phyloP scores from a whole-genome alignment of 2,329 filamentous ascomycete species.

The Sporothrix pallida region DNA sequence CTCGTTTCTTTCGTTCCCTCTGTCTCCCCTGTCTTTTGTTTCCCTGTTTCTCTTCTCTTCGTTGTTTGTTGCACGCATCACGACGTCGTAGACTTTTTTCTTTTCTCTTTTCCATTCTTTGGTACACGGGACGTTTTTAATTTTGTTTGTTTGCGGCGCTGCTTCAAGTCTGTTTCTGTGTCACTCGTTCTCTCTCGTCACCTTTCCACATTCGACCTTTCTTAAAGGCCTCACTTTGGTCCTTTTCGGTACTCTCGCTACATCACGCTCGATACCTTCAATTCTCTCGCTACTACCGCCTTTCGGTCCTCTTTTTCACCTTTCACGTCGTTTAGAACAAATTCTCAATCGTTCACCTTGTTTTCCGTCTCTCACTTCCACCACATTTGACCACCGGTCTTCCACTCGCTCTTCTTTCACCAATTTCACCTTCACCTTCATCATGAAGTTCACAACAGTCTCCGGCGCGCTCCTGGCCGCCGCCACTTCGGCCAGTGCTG shows the following conservation, averaged over 20 bases:
- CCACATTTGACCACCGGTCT: not conserved
- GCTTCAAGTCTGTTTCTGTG: slow-evolving; percentile 6
- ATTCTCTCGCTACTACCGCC: not conserved
- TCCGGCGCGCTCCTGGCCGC: slow-evolving; percentile 47
- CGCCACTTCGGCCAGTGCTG: slow-evolving; percentile 34
- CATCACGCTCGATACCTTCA: not conserved
- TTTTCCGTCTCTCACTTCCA: not conserved
- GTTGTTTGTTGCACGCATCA: slow-evolving; percentile 21
- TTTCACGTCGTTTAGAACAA: not conserved
- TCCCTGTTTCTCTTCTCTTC: not conserved
- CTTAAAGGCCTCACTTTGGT: not conserved
- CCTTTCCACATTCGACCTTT: slow-evolving; percentile 8
- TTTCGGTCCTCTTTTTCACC: not conserved
- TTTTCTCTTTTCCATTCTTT: not conserved
- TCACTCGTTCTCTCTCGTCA: slow-evolving; percentile 22
- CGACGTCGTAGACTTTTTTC: not conserved
- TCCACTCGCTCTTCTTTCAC: not conserved
- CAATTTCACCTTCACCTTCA: slow-evolving; percentile 10
- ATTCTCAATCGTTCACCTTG: not conserved
- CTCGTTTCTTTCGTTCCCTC: not conserved
- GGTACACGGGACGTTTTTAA: not conserved
- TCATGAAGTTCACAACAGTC: slow-evolving; percentile 50
- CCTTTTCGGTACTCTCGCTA: not conserved
- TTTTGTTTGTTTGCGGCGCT: slow-evolving; percentile 15
- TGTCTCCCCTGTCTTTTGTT: not conserved